These are phyloP conservation scores for Mortierella sp. DNA, from an alignment of 371 early-diverging fungal genomes.

Conservation along the genomic window DNA sequence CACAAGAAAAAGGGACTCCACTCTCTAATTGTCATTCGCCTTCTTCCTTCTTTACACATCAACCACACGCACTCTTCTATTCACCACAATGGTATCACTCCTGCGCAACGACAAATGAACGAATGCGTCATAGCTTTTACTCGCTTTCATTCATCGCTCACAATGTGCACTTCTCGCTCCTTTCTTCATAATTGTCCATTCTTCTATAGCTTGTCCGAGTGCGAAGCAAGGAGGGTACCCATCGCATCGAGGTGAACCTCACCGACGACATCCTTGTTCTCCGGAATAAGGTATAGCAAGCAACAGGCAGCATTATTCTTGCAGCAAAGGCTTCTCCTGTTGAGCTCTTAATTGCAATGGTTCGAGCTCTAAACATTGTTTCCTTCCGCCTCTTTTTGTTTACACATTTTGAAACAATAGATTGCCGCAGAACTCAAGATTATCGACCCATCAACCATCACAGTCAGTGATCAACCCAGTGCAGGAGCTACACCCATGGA, in stretches of 20 bases:
- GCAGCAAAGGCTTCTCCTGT: slow-evolving; percentile 14
- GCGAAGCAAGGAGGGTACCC: slow-evolving; percentile 87
- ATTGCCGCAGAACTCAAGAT: slow-evolving; percentile 62
- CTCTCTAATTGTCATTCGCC: background rate
- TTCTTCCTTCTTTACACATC: background rate
- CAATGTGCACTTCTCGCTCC: background rate
- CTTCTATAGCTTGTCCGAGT: slow-evolving; percentile 79
- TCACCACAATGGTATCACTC: slow-evolving; percentile 12
- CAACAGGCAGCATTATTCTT: background rate
- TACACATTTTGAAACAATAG: slow-evolving; percentile 28
- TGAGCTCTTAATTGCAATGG: slow-evolving; percentile 6
- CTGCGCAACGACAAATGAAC: slow-evolving; percentile 15
- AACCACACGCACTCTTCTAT: background rate
- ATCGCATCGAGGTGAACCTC: slow-evolving; percentile 80
- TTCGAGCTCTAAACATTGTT: slow-evolving; percentile 5
- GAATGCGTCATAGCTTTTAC: background rate
- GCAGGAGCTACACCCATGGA: slow-evolving; percentile 61
- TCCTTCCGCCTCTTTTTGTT: slow-evolving; percentile 2
- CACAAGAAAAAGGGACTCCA: background rate
- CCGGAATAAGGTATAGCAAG: slow-evolving; percentile 65
- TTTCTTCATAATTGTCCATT: background rate
- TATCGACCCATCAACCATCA: slow-evolving; percentile 62
- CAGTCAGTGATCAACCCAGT: slow-evolving; percentile 66
- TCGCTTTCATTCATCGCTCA: background rate
- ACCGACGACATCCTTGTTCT: slow-evolving; percentile 68